These are phyloP conservation scores for Vitis riparia DNA, from an alignment of 164 flowering plant genomes.

Conservation along the genomic window DNA sequence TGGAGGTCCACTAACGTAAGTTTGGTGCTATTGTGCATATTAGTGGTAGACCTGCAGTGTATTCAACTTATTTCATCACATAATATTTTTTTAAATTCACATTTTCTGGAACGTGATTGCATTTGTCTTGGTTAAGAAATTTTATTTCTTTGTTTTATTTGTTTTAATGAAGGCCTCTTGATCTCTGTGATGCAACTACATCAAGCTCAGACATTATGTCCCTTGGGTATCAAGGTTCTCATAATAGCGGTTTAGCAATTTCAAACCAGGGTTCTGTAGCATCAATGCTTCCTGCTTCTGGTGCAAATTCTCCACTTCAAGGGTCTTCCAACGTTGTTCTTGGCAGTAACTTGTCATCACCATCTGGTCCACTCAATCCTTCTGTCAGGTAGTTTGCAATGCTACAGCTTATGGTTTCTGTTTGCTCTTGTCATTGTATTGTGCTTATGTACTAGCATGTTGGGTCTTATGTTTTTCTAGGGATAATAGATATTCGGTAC, in stretches of 20 bases:
- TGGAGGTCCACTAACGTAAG: constrained; percentile 71
- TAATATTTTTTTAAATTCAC: not conserved
- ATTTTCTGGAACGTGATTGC: not conserved
- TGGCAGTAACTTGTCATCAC: constrained; percentile 57
- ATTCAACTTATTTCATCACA: not conserved
- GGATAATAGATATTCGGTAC: constrained; percentile 65
- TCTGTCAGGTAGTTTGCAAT: constrained; percentile 53
- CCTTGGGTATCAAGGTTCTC: constrained; percentile 62
- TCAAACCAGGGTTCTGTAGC: constrained; percentile 55
- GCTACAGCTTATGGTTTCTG: not conserved
- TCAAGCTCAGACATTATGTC: constrained; percentile 62
- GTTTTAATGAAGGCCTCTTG: constrained; percentile 75
- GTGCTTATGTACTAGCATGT: not conserved
- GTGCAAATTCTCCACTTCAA: constrained; percentile 50
- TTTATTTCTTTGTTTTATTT: constrained; percentile 5
- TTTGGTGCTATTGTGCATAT: constrained; percentile 11
- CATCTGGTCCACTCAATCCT: constrained; percentile 47
- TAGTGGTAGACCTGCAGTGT: not conserved
- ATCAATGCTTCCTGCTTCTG: constrained; percentile 54
- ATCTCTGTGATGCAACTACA: constrained; percentile 63
- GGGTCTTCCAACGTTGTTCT: constrained; percentile 58
- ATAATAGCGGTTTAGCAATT: constrained; percentile 49
- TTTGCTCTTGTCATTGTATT: not conserved
- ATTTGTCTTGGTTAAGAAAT: not conserved
- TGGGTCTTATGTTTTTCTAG: constrained; percentile 22